Base-by-base conservation (phyloP, 2,329 filamentous ascomycete genomes). In the Tolypocladium tundrense region DNA sequence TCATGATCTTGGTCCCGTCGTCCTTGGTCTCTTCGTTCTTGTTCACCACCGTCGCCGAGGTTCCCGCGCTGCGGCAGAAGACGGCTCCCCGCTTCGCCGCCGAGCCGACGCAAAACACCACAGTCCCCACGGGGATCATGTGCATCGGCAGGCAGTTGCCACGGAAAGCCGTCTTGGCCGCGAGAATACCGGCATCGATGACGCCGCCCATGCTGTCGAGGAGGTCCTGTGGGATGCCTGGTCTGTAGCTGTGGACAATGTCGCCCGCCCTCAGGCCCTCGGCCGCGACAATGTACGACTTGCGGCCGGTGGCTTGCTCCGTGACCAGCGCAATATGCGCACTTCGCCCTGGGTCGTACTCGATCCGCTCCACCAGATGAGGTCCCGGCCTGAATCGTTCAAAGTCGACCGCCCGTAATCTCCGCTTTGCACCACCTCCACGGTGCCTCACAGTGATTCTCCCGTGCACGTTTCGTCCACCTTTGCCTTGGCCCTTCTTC, bases 91-190 rank as follows among this genome's bases (percentile, higher is more conserved):
- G 84, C 59, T 86, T 87, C 39, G 83, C 81, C 5, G 85, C 80
- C 33, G 88, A 90, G 14, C 93, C 93, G 40, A 99, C 87, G 64
- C 93, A 94, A 79, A 88, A 97, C 55, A 99, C 85, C 48, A 91
- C 84, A 3, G 91, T 96, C n/a, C 94, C 93, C 43, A 97, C 82
- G 1, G 94, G 95, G 60, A 99, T 89, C 87, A 99, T 94, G 74
- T 96, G 90, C 70, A 99, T 79, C 16, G 94, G 94, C 65, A 99
- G 75, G 71, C 94, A 99, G 73, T 99, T 99, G 57, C 94, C 94
- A 68, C 91, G 84, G 77, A 92, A 92, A 1, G 91, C 92, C 31
- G 95, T 99, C 77, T 90, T 94, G 37, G 94, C 90, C 9, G 95
- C 94, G 61, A 99, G 77, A 72, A 99, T 90, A 87, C 95, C 95